Conservation (phyloP, 202 grass and related monocot species). For the Tripidium arundinaceum region DNA sequence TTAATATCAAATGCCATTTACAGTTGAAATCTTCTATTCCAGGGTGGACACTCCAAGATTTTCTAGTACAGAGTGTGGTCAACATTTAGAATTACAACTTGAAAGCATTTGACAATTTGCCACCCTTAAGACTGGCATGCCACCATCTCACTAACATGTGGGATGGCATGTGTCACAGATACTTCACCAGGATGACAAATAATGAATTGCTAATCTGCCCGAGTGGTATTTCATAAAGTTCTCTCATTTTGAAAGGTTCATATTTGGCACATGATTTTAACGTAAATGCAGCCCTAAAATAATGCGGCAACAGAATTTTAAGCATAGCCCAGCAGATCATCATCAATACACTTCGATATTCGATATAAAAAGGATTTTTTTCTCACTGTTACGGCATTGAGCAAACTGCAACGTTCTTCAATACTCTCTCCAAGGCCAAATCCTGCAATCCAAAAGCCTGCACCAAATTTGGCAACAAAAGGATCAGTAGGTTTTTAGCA, state of each 20-base stretch:
- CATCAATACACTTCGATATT: background rate
- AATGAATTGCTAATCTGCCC: background rate
- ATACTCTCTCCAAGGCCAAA: constrained; percentile 86
- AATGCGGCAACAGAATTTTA: background rate
- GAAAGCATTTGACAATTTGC: background rate
- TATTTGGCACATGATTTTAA: background rate
- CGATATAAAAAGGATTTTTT: background rate
- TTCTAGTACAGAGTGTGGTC: background rate
- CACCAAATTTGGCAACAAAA: constrained; percentile 18
- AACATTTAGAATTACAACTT: background rate
- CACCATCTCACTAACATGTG: background rate
- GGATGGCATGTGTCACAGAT: background rate
- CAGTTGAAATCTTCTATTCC: background rate
- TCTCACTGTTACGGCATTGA: constrained; percentile 79
- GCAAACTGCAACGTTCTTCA: constrained; percentile 73
- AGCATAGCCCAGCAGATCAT: background rate
- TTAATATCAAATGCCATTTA: background rate
- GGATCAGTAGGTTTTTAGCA: background rate
- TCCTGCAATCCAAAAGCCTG: constrained; percentile 92
- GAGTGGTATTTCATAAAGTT: background rate
- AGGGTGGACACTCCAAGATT: constrained; percentile 13
- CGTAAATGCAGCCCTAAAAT: background rate
- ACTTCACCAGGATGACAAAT: background rate
- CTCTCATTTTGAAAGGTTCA: background rate
- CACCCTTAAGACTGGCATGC: background rate